phyloP scores from a whole-genome alignment of 495 filamentous ascomycete species.

The Platismatia glauca region DNA sequence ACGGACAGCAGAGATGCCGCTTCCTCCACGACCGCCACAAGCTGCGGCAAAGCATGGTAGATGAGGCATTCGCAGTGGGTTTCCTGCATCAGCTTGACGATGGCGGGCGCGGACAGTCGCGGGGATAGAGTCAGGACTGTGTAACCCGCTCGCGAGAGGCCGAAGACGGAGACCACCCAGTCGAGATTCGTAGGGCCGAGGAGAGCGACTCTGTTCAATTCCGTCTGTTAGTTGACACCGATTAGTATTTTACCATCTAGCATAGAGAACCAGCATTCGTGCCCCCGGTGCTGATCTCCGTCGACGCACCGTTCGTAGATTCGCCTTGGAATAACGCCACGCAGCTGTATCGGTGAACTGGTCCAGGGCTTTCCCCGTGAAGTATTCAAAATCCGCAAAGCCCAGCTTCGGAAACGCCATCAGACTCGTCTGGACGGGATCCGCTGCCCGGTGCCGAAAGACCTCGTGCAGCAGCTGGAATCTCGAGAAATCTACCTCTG shows the following conservation, averaged over 20 bases:
- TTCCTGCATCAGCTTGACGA: conserved; percentile 40
- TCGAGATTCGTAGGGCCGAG: conserved; percentile 46
- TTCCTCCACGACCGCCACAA: conserved; percentile 8
- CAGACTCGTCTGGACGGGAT: conserved; percentile 40
- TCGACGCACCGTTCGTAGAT: no score
- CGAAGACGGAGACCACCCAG: conserved; percentile 48
- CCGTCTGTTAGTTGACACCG: no score
- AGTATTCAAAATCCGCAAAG: conserved; percentile 38
- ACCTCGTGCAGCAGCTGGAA: conserved; percentile 36
- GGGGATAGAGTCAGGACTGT: conserved; percentile 29
- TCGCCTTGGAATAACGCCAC: no score
- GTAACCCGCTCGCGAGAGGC: conserved; percentile 47
- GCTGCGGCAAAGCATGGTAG: conserved; percentile 31
- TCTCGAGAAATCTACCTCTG: not conserved
- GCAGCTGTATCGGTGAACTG: conserved; percentile 45
- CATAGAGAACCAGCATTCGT: no score
- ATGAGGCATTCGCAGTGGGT: conserved; percentile 40
- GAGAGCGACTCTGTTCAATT: conserved; percentile 17
- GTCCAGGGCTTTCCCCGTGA: conserved; percentile 45
- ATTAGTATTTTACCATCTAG: no score
- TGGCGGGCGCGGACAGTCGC: conserved; percentile 42
- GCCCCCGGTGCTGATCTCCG: no score
- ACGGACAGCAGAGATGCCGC: no score
- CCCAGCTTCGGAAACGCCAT: conserved; percentile 41
- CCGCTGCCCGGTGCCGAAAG: conserved; percentile 39